Evolutionary conservation across 176 grass and related monocot genomes (phyloP).

Genomic region (Rhynchospora tenuis): DNA sequence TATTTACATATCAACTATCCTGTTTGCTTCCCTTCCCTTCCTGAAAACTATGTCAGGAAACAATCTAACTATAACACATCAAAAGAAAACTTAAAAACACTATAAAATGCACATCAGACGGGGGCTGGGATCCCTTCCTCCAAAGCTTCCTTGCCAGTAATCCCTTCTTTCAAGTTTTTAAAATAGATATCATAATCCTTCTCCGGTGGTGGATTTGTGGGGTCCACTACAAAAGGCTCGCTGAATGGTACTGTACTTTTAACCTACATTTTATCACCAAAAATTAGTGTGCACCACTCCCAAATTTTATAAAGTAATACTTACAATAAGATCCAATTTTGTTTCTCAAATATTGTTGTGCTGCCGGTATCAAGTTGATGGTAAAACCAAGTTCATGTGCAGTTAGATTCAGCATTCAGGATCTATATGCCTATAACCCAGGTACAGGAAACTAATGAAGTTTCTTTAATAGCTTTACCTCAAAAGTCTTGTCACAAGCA

Average conservation of each 20-base stretch:
- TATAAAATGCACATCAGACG: slow-evolving; percentile 38
- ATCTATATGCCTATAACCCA: neutral
- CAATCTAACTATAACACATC: slow-evolving; percentile 6
- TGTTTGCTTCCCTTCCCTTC: neutral
- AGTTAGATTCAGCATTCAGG: neutral
- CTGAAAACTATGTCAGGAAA: neutral
- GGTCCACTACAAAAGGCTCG: slow-evolving; percentile 62
- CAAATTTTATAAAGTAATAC: neutral
- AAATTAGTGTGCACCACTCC: neutral
- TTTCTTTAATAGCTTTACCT: slow-evolving; percentile 43
- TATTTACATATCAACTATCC: neutral
- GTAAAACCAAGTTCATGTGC: neutral
- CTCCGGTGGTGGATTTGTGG: slow-evolving; percentile 70
- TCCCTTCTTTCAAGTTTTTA: slow-evolving; percentile 71
- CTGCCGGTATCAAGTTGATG: neutral
- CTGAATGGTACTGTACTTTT: slow-evolving; percentile 97
- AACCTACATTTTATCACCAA: slow-evolving; percentile 46
- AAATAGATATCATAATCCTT: slow-evolving; percentile 86
- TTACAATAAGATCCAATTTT: neutral
- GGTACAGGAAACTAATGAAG: neutral
- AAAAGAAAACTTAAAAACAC: neutral
- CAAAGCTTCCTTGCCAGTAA: slow-evolving; percentile 85
- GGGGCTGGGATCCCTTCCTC: slow-evolving; percentile 45
- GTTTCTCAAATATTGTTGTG: neutral
- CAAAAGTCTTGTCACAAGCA: slow-evolving; percentile 81